Evolutionary conservation across 805 yeast species (phyloP), one percentile per base, ranked within the genome.

Genomic region (Metschnikowia rubicola): DNA sequence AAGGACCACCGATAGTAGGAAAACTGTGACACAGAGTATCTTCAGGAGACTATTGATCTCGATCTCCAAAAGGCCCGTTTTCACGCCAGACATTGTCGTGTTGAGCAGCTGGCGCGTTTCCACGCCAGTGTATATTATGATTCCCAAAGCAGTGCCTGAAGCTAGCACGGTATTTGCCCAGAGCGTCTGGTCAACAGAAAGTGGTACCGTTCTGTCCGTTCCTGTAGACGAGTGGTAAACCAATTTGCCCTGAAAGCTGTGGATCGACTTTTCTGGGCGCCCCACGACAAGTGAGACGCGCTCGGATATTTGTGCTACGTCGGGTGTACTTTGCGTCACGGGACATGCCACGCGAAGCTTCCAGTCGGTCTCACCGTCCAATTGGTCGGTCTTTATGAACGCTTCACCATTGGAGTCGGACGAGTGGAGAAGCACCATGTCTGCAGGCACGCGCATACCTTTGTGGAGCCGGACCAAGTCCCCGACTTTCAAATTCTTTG

Each of bases 311-410:
- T 78, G 80, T 41, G 72, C 70, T n/a, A 77, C 67, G 10, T 79
- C 65, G 2, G 56, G 41, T 37, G 80, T 55, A 28, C 40, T 29
- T 62, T 92, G 98, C 0, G 97, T 88, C 29, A 82, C 59, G 10
- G 83, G 76, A 40, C 84, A 77, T 0, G 97, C 94, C 34, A 88
- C 69, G 58, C 99, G 74, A 46, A 94, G 73, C 64, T 94, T 94
- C 99, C 99, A 94, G 68, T 94, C 99, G 6, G 99, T 94, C 66
- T 94, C 99, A 62, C 99, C 99, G 66, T 94, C 99, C 42, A 94
- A 73, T 68, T 94, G 99, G 70, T 94, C 99, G 0, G 99, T 94
- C 59, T 96, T 87, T 54, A 94, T 88, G 59, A 95, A 94, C 2
- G 91, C 78, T 61, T 94, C 99, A 3, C 71, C 66, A 61, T 88